Base-by-base conservation (phyloP, 2,329 filamentous ascomycete genomes). In the Fusarium papillatum region DNA sequence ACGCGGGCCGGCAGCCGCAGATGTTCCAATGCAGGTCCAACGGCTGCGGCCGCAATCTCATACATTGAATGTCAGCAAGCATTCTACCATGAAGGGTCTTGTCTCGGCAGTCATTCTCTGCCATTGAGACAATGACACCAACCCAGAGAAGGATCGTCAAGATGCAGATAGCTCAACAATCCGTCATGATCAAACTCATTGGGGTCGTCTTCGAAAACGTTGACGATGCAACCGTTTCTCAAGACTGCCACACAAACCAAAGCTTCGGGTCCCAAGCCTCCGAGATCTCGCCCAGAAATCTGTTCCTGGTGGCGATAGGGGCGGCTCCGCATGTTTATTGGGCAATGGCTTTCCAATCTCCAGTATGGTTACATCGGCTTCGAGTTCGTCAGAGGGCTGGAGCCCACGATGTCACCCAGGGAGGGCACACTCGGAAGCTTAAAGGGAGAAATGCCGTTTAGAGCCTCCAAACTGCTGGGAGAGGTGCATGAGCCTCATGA, bases 271-370 rank as follows among this genome's bases (percentile, higher is more conserved):
- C 57, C 41, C 50, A 62, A 63, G 71, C 65, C 57, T 41, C 71
- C 63, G 31, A 66, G 55, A 64, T 64, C 53, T 62, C 65, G 14
- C 71, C 62, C 66, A 59, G 22, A 57, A 55, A 26, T 76, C 62
- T 66, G 65, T 76, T 77, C 74, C 71, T 72, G 68, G 74, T 74
- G 65, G 74, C 73, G 41, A 76, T 73, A 59, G 64, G 68, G 53
- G 61, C 62, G 39, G 17, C 46, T 46, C 48, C 8, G 39, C 22
- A 63, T 38, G 39, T 64, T 43, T 26, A 76, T 76, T 76, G 74
- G 73, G 39, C 63, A 77, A 77, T 73, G 39, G 64, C 60, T 39
- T 69, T 64, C 43, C 41, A 38, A 46, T 66, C n/a, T 73, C 34
- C 60, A 53, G 71, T 59, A 65, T 69, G 74, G 74, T 76, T 76